These are phyloP conservation scores for Tritrichomonas foetus DNA, from an alignment of 208 protist species.

Conservation along the genomic window DNA sequence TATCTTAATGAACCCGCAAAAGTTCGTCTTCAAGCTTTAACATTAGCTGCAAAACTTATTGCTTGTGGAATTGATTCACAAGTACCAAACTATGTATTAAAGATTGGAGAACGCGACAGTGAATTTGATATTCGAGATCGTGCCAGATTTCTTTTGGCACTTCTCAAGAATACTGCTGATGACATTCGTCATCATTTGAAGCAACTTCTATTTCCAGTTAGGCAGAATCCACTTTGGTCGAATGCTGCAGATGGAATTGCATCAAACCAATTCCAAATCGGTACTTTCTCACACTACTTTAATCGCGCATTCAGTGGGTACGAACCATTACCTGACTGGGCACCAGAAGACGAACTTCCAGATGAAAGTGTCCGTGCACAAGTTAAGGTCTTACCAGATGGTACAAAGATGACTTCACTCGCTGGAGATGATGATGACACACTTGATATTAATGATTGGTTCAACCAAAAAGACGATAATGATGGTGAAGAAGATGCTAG, in stretches of 20 bases:
- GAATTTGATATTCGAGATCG: slow-evolving; percentile 22
- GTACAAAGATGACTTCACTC: background rate
- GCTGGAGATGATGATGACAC: too few relatives aligned
- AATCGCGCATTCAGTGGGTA: background rate
- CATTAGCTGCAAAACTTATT: background rate
- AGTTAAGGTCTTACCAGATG: background rate
- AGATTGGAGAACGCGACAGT: background rate
- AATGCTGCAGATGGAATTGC: too few relatives aligned
- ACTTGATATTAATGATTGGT: too few relatives aligned
- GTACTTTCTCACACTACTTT: background rate
- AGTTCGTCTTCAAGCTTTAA: slow-evolving; percentile 16
- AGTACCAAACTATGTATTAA: slow-evolving; percentile 5
- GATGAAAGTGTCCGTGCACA: background rate
- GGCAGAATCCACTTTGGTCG: too few relatives aligned
- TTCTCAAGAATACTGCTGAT: background rate
- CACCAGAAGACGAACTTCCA: background rate
- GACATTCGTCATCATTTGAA: background rate
- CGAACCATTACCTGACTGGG: slow-evolving; percentile 33
- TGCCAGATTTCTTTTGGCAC: background rate
- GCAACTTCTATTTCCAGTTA: background rate
- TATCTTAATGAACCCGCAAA: background rate
- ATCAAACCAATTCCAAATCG: background rate
- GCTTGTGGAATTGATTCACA: background rate
- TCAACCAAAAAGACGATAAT: too few relatives aligned
- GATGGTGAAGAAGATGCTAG: too few relatives aligned